These are phyloP conservation scores for Pyricularia grisea DNA, from an alignment of 2,329 filamentous ascomycete species.

Conservation along the genomic window DNA sequence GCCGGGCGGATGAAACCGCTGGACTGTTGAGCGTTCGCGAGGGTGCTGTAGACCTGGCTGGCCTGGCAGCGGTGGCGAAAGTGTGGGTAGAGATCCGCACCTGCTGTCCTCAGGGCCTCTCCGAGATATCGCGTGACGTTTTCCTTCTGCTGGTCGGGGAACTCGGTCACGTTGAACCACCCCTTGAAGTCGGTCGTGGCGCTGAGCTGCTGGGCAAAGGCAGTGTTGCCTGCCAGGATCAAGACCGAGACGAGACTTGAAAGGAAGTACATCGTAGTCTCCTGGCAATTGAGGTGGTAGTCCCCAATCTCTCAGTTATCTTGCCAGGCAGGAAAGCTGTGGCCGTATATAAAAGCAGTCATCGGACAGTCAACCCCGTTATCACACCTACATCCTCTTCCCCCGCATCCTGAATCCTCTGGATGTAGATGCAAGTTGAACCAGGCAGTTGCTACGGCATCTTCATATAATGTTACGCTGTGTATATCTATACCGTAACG, in stretches of 20 bases:
- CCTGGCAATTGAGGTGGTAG: background rate
- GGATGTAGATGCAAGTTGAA: background rate
- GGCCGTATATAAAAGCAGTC: background rate
- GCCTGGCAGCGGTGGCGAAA: background rate
- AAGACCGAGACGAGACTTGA: background rate
- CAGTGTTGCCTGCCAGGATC: background rate
- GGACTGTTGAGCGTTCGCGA: background rate
- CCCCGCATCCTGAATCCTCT: background rate
- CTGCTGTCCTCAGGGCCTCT: background rate
- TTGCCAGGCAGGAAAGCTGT: background rate
- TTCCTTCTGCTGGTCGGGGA: background rate
- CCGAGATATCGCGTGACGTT: background rate
- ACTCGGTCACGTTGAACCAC: background rate
- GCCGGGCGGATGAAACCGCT: background rate
- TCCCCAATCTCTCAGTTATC: no score
- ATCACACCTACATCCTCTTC: background rate
- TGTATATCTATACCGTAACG: background rate
- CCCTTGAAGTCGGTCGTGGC: background rate
- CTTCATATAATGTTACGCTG: background rate
- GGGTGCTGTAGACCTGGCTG: background rate
- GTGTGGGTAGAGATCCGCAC: background rate
- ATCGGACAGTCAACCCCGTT: background rate
- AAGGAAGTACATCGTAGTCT: background rate
- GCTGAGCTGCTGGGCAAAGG: background rate
- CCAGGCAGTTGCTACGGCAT: background rate